Percentiles rank a stretch among this genome's conserved stretches.
These are phyloP conservation scores for Lactarius quietus DNA, from an alignment of 768 basidiomycete genomes.

Conservation along the genomic window DNA sequence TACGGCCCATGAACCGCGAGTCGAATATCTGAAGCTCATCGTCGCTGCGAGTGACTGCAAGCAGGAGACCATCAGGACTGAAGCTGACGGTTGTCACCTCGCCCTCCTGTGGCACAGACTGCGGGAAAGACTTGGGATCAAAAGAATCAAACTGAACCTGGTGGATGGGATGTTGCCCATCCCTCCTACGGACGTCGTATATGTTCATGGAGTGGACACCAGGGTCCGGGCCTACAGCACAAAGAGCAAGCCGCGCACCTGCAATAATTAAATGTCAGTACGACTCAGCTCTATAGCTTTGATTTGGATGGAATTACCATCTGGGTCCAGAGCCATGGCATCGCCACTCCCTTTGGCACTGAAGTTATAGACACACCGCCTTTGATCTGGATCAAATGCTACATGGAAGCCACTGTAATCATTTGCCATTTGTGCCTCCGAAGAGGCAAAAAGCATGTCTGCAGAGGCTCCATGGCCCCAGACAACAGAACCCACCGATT, in stretches of 20 bases:
- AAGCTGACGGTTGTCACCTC: slow-evolving; percentile 23
- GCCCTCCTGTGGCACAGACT: not conserved
- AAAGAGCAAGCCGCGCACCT: slow-evolving; percentile 21
- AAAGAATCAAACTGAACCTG: slow-evolving; percentile 8
- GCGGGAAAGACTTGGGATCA: no score
- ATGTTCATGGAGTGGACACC: slow-evolving; percentile 11
- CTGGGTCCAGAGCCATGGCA: slow-evolving; percentile 22
- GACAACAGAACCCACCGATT: slow-evolving; percentile 20
- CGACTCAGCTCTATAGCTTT: no score
- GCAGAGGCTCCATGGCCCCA: slow-evolving; percentile 19
- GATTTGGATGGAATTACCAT: slow-evolving; percentile 9
- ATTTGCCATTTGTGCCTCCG: slow-evolving; percentile 15
- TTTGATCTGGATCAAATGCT: slow-evolving; percentile 19
- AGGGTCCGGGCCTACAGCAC: slow-evolving; percentile 4
- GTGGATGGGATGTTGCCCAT: not conserved
- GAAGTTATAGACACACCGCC: slow-evolving; percentile 6
- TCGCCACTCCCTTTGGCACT: slow-evolving; percentile 22
- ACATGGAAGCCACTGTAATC: slow-evolving; percentile 20
- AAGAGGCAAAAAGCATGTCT: slow-evolving; percentile 24
- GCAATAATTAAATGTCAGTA: not conserved
- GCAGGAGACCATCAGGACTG: slow-evolving; percentile 23
- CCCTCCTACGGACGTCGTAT: slow-evolving; percentile 20
- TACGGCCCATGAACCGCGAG: slow-evolving; percentile 21
- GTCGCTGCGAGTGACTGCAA: slow-evolving; percentile 23
- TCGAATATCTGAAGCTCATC: slow-evolving; percentile 25